These are phyloP conservation scores for Tetrapisispora taiwanensis DNA, from an alignment of 805 yeast species.

Conservation along the genomic window DNA sequence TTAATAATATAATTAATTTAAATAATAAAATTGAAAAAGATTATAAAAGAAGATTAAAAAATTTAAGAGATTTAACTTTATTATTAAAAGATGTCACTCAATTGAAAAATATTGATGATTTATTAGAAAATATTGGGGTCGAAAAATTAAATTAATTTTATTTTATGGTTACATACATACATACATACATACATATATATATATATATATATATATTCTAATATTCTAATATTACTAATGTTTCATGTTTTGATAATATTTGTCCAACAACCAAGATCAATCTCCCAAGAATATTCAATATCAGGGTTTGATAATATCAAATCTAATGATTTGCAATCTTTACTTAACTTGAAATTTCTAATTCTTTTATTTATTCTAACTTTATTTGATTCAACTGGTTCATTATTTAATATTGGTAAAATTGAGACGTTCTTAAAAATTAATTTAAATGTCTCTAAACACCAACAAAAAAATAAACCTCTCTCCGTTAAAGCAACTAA, in stretches of 20 bases:
- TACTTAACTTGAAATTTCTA: slow-evolving; percentile 6
- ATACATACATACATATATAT: background rate
- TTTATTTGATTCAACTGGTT: slow-evolving; percentile 18
- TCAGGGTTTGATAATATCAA: slow-evolving; percentile 12
- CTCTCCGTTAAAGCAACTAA: slow-evolving; percentile 50
- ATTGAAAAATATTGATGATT: slow-evolving; percentile 17
- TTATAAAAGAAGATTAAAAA: slow-evolving; percentile 10
- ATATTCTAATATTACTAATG: background rate
- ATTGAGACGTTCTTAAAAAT: slow-evolving; percentile 21
- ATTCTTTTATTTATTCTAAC: slow-evolving; percentile 23
- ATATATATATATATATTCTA: background rate
- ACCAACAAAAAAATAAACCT: slow-evolving; percentile 40
- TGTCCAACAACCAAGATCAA: slow-evolving; percentile 24
- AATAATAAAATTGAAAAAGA: slow-evolving; percentile 13
- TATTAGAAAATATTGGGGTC: slow-evolving; percentile 22
- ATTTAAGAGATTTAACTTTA: slow-evolving; percentile 11
- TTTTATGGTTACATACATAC: too few species aligned
- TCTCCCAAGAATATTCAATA: slow-evolving; percentile 14
- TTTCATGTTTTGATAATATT: background rate
- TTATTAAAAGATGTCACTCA: slow-evolving; percentile 21
- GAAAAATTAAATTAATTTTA: slow-evolving; percentile 6
- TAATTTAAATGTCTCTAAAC: slow-evolving; percentile 12
- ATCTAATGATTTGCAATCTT: slow-evolving; percentile 3
- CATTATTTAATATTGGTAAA: slow-evolving; percentile 20
- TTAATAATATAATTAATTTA: slow-evolving; percentile 7